A percentile compares a stretch with the other conserved stretches of the same genome.
These are phyloP conservation scores for Sporothrix brasiliensis DNA, from an alignment of 2,329 filamentous ascomycete genomes.

Conservation along the genomic window DNA sequence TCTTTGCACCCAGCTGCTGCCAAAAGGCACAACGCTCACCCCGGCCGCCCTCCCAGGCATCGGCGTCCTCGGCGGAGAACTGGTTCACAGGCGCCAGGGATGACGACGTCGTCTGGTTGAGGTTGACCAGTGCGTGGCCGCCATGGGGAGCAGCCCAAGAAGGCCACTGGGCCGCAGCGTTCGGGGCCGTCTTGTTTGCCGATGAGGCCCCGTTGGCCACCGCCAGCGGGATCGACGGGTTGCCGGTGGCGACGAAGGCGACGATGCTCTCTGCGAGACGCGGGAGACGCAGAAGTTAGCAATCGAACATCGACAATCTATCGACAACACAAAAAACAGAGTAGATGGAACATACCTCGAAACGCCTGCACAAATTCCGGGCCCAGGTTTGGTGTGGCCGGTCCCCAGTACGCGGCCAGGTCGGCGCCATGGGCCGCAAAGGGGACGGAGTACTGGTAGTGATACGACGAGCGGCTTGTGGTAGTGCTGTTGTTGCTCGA, in stretches of 20 bases:
- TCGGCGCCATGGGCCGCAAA: conserved; percentile 46
- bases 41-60: conserved; percentile 49
- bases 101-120: conserved; percentile 27
- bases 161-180: not conserved
- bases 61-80: conserved; percentile 47
- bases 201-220: not conserved
- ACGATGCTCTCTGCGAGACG: conserved; percentile 20
- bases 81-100: conserved; percentile 39
- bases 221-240: conserved; percentile 38
- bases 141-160: not conserved
- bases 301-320: not conserved
- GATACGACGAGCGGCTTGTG: conserved; percentile 41
- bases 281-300: not conserved
- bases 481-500: conserved; percentile 37
- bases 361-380: conserved; percentile 37
- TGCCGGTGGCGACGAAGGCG: conserved; percentile 47
- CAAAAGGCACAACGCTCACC: conserved; percentile 50
- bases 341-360: conserved; percentile 27
- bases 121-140: conserved; percentile 13
- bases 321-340: not conserved
- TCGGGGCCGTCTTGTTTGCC: not conserved
- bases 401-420: conserved; percentile 42
- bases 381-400: conserved; percentile 36
- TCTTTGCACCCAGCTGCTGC: conserved; percentile 32
- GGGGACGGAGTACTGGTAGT: conserved; percentile 50